Conservation (phyloP, 2,329 filamentous ascomycete species). For the Neocucurbitaria cava region DNA sequence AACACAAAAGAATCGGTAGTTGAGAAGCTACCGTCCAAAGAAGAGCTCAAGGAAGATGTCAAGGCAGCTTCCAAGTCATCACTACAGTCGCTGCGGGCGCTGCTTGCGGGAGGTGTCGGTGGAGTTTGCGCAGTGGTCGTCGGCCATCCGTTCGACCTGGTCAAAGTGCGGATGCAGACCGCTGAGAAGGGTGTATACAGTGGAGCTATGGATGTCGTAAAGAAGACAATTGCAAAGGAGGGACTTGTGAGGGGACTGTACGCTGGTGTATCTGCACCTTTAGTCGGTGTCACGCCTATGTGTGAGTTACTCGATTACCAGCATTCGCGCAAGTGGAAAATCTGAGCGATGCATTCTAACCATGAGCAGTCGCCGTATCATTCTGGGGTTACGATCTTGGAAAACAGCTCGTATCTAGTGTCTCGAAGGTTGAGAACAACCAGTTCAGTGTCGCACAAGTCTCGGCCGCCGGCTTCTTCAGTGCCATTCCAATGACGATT, state of each 20-base stretch:
- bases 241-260: conserved; percentile 82
- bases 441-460: conserved; percentile 85
- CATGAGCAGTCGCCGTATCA: conserved; percentile 64
- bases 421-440: conserved; percentile 70
- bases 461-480: conserved; percentile 90
- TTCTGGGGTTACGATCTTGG: conserved; percentile 93
- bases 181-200: conserved; percentile 92
- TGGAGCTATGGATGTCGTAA: conserved; percentile 88
- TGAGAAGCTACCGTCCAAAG: conserved; percentile 43
- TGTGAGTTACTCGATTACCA: conserved; percentile 67
- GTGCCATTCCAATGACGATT: conserved; percentile 93
- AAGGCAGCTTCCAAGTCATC: conserved; percentile 60
- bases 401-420: conserved; percentile 79
- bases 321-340: not conserved
- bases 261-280: conserved; percentile 92
- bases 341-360: conserved; percentile 10
- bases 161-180: conserved; percentile 97
- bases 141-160: conserved; percentile 93
- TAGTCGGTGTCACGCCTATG: conserved; percentile 98
- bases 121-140: conserved; percentile 94
- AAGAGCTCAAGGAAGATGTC: conserved; percentile 62
- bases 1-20: conserved; percentile 29
- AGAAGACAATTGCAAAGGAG: conserved; percentile 85
- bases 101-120: conserved; percentile 89
- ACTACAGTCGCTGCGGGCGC: conserved; percentile 74